Conservation (phyloP, 2,329 filamentous ascomycete species). For the Exophiala bonariae region DNA sequence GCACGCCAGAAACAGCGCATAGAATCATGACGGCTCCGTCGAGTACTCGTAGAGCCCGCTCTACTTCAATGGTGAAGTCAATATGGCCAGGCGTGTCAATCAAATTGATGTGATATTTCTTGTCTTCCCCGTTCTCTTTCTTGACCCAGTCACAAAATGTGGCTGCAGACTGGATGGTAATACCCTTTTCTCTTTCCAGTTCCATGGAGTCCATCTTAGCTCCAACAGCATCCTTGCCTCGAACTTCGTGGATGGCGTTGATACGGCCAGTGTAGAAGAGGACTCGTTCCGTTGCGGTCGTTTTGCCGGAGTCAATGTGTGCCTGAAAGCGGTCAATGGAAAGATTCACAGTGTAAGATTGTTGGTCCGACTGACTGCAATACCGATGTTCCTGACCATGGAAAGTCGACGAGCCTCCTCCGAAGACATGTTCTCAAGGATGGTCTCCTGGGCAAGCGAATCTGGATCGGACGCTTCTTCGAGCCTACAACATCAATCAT, state of each 20-base stretch:
- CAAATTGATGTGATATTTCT: slow-evolving; percentile 95
- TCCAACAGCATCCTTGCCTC: slow-evolving; percentile 89
- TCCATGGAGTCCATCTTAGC: slow-evolving; percentile 99
- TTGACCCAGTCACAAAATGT: slow-evolving; percentile 98
- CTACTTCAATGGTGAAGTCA: slow-evolving; percentile 98
- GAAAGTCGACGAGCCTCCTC: slow-evolving; percentile 76
- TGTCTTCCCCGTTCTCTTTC: slow-evolving; percentile 76
- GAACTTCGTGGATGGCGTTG: slow-evolving; percentile 94
- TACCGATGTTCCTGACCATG: slow-evolving; percentile 92
- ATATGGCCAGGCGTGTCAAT: slow-evolving; percentile 99
- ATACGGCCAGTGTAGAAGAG: slow-evolving; percentile 98
- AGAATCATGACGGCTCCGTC: slow-evolving; percentile 98
- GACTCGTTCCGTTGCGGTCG: slow-evolving; percentile 91
- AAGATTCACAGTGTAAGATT: slow-evolving; percentile 4
- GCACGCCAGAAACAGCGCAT: slow-evolving; percentile 94
- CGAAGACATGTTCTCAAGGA: slow-evolving; percentile 78
- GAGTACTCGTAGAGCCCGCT: slow-evolving; percentile 88
- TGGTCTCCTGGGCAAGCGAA: slow-evolving; percentile 60
- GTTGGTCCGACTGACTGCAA: slow-evolving; percentile 65
- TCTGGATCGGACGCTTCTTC: slow-evolving; percentile 61
- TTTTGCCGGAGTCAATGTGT: slow-evolving; percentile 98
- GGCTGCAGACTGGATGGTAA: slow-evolving; percentile 97
- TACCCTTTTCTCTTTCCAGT: slow-evolving; percentile 94
- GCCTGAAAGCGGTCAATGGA: slow-evolving; percentile 55
- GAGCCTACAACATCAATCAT: slow-evolving; percentile 40